phyloP scores from a whole-genome alignment of 805 yeast genomes.

The Pichia exigua region DNA sequence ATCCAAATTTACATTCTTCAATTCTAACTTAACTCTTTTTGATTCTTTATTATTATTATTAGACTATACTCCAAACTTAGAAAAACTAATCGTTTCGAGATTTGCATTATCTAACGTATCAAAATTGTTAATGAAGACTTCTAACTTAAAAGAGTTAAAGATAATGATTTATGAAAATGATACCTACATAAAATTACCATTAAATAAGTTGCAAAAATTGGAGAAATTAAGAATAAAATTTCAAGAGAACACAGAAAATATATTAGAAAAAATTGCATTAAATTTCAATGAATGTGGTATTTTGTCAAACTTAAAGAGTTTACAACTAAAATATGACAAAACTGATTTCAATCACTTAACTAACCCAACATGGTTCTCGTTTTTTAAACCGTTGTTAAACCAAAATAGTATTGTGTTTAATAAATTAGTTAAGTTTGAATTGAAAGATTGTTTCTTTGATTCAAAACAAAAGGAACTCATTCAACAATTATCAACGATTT shows the following conservation, averaged over 20 bases:
- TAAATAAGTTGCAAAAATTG: constrained; percentile 4
- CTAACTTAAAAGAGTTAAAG: constrained; percentile 7
- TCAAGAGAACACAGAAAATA: constrained; percentile 16
- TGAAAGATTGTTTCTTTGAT: constrained; percentile 21
- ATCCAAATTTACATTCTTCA: constrained; percentile 3
- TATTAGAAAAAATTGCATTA: constrained; percentile 9
- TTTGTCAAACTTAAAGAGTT: constrained; percentile 7
- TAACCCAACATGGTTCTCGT: constrained; percentile 23
- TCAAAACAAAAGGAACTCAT: constrained; percentile 12
- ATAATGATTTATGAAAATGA: constrained; percentile 13
- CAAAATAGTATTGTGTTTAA: constrained; percentile 1
- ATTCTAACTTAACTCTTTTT: constrained; percentile 12
- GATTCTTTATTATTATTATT: constrained; percentile 14
- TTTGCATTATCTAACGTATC: constrained; percentile 6
- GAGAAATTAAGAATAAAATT: constrained; percentile 16
- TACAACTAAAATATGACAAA: constrained; percentile 16
- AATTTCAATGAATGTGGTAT: constrained; percentile 5
- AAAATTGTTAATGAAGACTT: neutral
- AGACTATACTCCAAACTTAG: constrained; percentile 13
- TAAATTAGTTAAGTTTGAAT: constrained; percentile 13
- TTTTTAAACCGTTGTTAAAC: constrained; percentile 14
- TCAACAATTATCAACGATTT: constrained; percentile 32
- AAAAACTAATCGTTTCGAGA: constrained; percentile 9
- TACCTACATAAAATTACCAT: neutral
- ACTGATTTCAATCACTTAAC: constrained; percentile 20